Evolutionary conservation across 179 eudicot species (phyloP).

Genomic region (Beta lomatogona): DNA sequence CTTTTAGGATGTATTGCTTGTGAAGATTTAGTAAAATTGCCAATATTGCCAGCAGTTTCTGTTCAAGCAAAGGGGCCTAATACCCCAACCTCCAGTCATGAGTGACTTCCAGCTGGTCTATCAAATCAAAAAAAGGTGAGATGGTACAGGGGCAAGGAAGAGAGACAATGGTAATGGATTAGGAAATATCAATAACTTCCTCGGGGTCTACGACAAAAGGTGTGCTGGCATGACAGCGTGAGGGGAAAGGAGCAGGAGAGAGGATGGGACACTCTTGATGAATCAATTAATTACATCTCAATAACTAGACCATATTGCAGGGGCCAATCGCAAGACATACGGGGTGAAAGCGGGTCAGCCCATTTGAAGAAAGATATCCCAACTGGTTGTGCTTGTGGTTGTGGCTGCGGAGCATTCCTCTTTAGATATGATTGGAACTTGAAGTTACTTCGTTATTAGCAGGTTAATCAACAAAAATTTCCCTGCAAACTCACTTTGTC

Average conservation of each 20-base stretch:
- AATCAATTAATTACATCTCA: neutral
- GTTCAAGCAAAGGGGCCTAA: neutral
- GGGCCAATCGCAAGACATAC: neutral
- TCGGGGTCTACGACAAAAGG: neutral
- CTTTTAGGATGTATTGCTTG: neutral
- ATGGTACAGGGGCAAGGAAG: neutral
- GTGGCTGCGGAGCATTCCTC: neutral
- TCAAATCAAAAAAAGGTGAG: slow-evolving; percentile 7
- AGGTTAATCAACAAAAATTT: neutral
- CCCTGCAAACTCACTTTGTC: neutral
- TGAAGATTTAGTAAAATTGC: neutral
- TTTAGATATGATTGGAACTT: neutral
- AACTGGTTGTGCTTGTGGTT: neutral
- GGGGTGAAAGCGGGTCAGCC: neutral
- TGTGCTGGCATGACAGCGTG: neutral
- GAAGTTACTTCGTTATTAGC: neutral
- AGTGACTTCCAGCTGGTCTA: slow-evolving; percentile 5
- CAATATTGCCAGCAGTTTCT: neutral
- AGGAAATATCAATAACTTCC: neutral
- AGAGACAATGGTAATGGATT: neutral
- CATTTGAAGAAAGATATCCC: neutral
- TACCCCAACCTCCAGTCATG: neutral
- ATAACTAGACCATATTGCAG: neutral
- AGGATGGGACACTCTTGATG: neutral
- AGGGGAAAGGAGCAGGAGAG: neutral